phyloP scores from a whole-genome alignment of 495 filamentous ascomycete species.

The Xylaria venustula region DNA sequence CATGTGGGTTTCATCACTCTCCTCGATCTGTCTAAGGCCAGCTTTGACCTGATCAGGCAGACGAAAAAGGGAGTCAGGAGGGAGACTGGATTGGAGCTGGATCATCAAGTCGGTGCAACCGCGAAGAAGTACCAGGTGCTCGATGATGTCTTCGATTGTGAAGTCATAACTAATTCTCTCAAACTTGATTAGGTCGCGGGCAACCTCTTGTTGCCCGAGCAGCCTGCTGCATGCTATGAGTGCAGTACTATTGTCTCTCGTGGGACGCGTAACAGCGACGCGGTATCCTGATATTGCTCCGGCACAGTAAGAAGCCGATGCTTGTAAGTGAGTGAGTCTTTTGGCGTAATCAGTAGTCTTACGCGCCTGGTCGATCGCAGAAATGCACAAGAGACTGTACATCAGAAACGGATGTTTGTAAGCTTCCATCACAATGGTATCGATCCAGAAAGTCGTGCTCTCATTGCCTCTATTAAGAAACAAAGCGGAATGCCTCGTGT shows the following conservation, averaged over 20 bases:
- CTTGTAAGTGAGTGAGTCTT: conserved; percentile 3
- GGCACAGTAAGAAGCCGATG: conserved; percentile 3
- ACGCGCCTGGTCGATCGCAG: background rate
- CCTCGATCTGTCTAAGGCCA: background rate
- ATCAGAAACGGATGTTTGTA: conserved; percentile 3
- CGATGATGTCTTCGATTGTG: conserved; percentile 2
- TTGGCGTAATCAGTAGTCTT: background rate
- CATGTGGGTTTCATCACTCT: background rate
- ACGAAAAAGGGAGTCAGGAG: conserved; percentile 2
- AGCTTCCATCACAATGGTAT: background rate
- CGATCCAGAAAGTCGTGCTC: background rate
- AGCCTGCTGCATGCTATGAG: background rate
- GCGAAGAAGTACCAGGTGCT: conserved; percentile 6
- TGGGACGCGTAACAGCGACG: background rate
- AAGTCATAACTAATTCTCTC: background rate
- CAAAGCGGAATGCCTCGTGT: background rate
- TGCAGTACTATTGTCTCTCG: conserved; percentile 7
- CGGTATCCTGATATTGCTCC: conserved; percentile 7
- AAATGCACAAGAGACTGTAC: background rate
- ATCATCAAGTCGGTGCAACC: conserved; percentile 6
- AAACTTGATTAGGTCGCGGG: background rate
- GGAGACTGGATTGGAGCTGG: background rate
- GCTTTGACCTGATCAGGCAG: background rate
- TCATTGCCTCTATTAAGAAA: conserved; percentile 5
- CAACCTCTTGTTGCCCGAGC: background rate